Conservation (phyloP, 495 filamentous ascomycete species). For the Penicillium odoratum region DNA sequence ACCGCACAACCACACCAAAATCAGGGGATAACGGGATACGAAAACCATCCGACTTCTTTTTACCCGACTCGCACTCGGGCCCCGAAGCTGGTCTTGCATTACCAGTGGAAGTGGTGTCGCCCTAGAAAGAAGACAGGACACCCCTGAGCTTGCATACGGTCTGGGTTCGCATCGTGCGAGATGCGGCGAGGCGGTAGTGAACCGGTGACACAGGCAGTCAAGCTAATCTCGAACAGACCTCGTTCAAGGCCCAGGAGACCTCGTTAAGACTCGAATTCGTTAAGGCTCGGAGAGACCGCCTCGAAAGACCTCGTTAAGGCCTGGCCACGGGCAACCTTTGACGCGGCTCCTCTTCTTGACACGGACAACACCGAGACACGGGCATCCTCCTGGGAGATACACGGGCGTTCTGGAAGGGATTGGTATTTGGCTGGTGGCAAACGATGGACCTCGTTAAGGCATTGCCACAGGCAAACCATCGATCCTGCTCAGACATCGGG, state of each 20-base stretch:
- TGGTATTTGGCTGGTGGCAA: conserved; percentile 18
- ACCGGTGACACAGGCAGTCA: conserved; percentile 18
- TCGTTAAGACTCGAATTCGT: conserved; percentile 17
- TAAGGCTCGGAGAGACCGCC: conserved; percentile 15
- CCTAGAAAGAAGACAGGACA: conserved; percentile 23
- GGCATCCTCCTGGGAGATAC: conserved; percentile 16
- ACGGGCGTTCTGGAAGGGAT: conserved; percentile 13
- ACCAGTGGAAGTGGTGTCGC: conserved; percentile 18
- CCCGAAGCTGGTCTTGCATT: conserved; percentile 18
- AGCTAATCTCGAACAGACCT: conserved; percentile 20
- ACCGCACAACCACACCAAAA: conserved; percentile 15
- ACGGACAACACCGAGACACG: conserved; percentile 16
- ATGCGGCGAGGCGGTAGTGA: conserved; percentile 21
- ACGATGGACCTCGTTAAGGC: conserved; percentile 15
- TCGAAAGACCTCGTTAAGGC: conserved; percentile 19
- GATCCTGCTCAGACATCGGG: conserved; percentile 12
- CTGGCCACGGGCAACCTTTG: conserved; percentile 13
- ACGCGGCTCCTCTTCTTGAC: conserved; percentile 9
- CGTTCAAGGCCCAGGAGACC: conserved; percentile 19
- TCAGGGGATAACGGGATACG: conserved; percentile 15
- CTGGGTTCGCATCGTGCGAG: conserved; percentile 23
- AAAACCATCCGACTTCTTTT: conserved; percentile 16
- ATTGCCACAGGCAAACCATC: conserved; percentile 13
- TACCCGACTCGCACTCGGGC: conserved; percentile 18
- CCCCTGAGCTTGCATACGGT: conserved; percentile 21